Evolutionary conservation across 257 asterid genomes (phyloP).

Genomic region (Haberlea rhodopensis): DNA sequence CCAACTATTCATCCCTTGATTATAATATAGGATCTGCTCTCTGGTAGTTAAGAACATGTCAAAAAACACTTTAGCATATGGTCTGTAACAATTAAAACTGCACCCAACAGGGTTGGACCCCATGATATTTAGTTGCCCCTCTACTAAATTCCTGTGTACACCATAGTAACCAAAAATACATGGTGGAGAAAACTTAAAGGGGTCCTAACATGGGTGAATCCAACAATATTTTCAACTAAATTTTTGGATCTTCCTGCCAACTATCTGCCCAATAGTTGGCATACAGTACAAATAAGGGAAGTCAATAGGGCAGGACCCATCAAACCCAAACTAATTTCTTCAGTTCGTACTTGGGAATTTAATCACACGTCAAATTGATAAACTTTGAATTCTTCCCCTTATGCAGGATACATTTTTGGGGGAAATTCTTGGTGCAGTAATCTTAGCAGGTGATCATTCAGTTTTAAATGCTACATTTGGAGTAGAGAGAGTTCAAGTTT

Average conservation of each 20-base stretch:
- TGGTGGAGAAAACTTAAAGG: too few relatives aligned
- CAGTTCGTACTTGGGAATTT: neutral
- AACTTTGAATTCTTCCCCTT: neutral
- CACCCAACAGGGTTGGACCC: neutral
- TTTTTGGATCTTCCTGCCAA: too few relatives aligned
- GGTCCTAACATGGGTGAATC: neutral
- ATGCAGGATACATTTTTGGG: slow-evolving; percentile 69
- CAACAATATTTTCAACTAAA: too few relatives aligned
- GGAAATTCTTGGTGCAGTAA: slow-evolving; percentile 75
- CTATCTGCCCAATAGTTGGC: too few relatives aligned
- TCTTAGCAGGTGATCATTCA: slow-evolving; percentile 48
- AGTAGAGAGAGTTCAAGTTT: slow-evolving; percentile 36
- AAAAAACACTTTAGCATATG: neutral
- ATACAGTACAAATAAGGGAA: too few relatives aligned
- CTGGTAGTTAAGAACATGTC: neutral
- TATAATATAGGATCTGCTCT: neutral
- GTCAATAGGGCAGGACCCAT: too few relatives aligned
- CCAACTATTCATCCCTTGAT: neutral
- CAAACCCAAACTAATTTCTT: too few relatives aligned
- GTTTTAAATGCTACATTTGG: slow-evolving; percentile 38
- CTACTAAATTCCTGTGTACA: neutral
- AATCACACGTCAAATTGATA: neutral
- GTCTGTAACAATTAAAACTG: neutral
- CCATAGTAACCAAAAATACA: too few relatives aligned
- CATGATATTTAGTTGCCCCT: too few relatives aligned